phyloP scores from a whole-genome alignment of 2,329 filamentous ascomycete genomes.

The Aspergillus latus region DNA sequence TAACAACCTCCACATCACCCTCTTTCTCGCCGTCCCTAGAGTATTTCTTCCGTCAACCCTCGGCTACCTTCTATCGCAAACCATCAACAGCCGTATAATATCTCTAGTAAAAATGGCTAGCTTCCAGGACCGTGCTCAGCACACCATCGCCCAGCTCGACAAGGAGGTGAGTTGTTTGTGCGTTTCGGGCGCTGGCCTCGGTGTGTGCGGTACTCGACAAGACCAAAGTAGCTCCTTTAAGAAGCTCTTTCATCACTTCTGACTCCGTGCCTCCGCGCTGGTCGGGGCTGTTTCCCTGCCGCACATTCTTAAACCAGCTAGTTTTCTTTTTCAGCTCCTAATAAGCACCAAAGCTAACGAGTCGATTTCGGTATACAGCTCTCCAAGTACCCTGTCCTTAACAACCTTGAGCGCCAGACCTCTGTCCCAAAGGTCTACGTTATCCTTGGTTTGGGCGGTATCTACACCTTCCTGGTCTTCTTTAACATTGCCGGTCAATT shows the following conservation, averaged over 20 bases:
- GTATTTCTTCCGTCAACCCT: not conserved
- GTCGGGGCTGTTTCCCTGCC: not conserved
- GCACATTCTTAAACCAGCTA: not conserved
- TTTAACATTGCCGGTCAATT: conserved; percentile 71
- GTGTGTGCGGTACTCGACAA: conserved; percentile 18
- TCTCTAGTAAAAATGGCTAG: conserved; percentile 37
- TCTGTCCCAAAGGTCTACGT: conserved; percentile 68
- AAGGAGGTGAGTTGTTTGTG: conserved; percentile 57
- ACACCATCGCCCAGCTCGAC: conserved; percentile 66
- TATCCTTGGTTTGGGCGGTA: conserved; percentile 61
- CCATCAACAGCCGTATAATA: conserved; percentile 1
- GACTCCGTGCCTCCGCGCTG: not conserved
- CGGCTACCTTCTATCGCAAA: conserved; percentile 1
- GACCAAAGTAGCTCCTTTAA: not conserved
- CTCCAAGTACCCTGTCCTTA: conserved; percentile 65
- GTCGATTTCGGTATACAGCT: conserved; percentile 47
- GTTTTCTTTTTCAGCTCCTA: conserved; percentile 7
- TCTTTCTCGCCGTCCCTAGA: not conserved
- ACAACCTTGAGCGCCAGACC: conserved; percentile 68
- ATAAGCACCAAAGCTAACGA: conserved; percentile 16
- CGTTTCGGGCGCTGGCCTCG: conserved; percentile 27
- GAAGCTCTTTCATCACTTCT: not conserved
- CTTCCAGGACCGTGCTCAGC: conserved; percentile 63
- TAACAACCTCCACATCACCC: conserved; percentile 2
- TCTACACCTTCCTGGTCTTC: conserved; percentile 71